Conservation (phyloP, 1,139 yeast species). For the Zygoascus meyerae region DNA sequence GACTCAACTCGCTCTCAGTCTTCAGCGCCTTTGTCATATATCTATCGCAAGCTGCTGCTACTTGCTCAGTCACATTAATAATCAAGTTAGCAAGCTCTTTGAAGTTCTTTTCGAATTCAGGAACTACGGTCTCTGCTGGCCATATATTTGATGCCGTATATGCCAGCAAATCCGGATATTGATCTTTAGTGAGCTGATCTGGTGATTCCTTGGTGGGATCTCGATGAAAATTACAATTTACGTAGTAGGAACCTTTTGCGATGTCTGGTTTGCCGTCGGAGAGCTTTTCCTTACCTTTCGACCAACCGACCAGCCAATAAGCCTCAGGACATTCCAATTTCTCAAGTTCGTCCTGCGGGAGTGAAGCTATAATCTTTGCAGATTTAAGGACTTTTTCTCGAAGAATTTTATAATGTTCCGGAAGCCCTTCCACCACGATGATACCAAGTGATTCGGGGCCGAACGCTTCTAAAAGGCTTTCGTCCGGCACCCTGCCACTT, state of each 20-base stretch:
- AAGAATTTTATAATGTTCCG: constrained; percentile 37
- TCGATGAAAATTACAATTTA: constrained; percentile 54
- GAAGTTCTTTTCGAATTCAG: constrained; percentile 27
- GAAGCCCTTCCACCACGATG: constrained; percentile 45
- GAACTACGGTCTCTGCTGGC: constrained; percentile 38
- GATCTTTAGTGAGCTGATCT: constrained; percentile 20
- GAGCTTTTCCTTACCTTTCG: constrained; percentile 54
- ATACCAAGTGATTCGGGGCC: constrained; percentile 54
- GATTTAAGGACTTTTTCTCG: constrained; percentile 42
- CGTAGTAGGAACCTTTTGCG: constrained; percentile 55
- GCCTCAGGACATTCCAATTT: constrained; percentile 45
- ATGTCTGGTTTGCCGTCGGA: constrained; percentile 41
- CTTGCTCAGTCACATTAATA: constrained; percentile 45
- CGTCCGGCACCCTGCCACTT: constrained; percentile 33
- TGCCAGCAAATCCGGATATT: constrained; percentile 35
- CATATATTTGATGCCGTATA: constrained; percentile 52
- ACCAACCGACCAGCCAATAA: constrained; percentile 58
- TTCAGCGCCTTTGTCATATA: constrained; percentile 30
- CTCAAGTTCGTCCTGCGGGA: constrained; percentile 36
- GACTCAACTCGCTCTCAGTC: not conserved
- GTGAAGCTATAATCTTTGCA: constrained; percentile 44
- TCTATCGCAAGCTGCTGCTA: constrained; percentile 51
- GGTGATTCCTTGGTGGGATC: constrained; percentile 43
- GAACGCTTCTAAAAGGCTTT: constrained; percentile 42
- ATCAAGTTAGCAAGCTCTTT: constrained; percentile 41